Base-by-base conservation (phyloP, 495 filamentous ascomycete species). In the Aeminium ludgeri region DNA sequence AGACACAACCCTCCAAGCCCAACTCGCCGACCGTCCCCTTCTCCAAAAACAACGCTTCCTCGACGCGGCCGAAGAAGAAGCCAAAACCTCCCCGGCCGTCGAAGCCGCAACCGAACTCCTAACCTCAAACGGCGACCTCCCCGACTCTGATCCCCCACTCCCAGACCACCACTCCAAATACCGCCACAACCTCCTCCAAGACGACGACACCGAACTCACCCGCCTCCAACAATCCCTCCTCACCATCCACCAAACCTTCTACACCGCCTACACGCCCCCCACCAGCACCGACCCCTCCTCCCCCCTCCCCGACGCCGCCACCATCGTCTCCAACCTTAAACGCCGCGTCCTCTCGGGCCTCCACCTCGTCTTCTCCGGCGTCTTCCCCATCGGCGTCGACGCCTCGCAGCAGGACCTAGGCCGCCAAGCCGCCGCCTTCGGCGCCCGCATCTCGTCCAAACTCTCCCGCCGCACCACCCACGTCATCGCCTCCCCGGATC, bases 31-130 rank as follows among this genome's bases (percentile, higher is more conserved):
- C 36, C 71, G 85, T 7, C 89, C 89, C 5, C 62, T 99, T 19
- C 66, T 92, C 12, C 76, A 86, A 46, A 75, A 89, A 51, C 89
- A 99, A 55, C 80, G 91, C 43, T 67, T 82, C 51, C 66, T 94
- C 27, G 89, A 97, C 49, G 84, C 89, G 38, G 76, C 82, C 39
- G 62, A 64, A 31, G 66, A 64, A 12, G 67, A 68, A 13, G 61
- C 63, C 45, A 59, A 47, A 15, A 27, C 48, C 6, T 51, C 48
- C 5, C 48, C 48, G 8, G 48, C 48, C 20, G 48, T 37, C 2
- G 57, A 57, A 19, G 40, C 46, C 3, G 64, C 67, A 27, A 67
- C 65, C 16, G 74, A 76, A 39, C 35, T 51, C 2, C 40, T 51
- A 2, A 20, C 44, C 11, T 65, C 69, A 8, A 63, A 62, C 30